A percentile compares a stretch with the other conserved stretches of the same genome.
These are phyloP conservation scores for Leucosporidium creatinivorum DNA, from an alignment of 768 basidiomycete species.

Conservation along the genomic window DNA sequence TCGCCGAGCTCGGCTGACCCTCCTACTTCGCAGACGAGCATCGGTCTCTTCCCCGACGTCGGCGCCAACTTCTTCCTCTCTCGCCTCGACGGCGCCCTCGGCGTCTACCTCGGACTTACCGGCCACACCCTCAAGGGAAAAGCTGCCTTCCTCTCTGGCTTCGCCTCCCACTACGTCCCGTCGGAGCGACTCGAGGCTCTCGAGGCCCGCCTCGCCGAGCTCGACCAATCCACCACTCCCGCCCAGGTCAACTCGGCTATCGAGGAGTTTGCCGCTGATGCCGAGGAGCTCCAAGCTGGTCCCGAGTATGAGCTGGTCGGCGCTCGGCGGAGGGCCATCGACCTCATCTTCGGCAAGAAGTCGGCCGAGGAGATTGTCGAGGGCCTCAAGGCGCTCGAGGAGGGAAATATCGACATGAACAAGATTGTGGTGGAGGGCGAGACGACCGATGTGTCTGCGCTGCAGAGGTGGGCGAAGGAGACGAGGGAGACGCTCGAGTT, in stretches of 20 bases:
- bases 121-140: conserved; percentile 64
- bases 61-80: conserved; percentile 85
- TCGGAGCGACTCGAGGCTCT: conserved; percentile 66
- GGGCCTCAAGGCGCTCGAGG: conserved; percentile 49
- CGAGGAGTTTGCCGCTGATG: conserved; percentile 57
- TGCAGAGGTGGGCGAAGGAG: conserved; percentile 65
- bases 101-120: conserved; percentile 89
- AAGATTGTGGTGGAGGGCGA: conserved; percentile 64
- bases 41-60: conserved; percentile 66
- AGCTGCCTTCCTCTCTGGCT: conserved; percentile 72
- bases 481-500: conserved; percentile 58
- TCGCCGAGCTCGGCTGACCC: neutral
- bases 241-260: conserved; percentile 62
- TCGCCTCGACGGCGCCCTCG: conserved; percentile 79
- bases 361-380: conserved; percentile 64
- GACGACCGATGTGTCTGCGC: conserved; percentile 43
- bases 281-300: conserved; percentile 30
- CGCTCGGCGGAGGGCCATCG: conserved; percentile 64
- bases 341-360: conserved; percentile 64
- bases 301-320: conserved; percentile 46
- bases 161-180: conserved; percentile 89
- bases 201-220: conserved; percentile 56
- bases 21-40: conserved; percentile 37
- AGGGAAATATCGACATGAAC: conserved; percentile 41
- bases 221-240: conserved; percentile 40